Percentiles rank a stretch among this genome's conserved stretches.
Evolutionary conservation across 208 protist species (phyloP).

Genomic region (Acanthamoeba healyi): DNA sequence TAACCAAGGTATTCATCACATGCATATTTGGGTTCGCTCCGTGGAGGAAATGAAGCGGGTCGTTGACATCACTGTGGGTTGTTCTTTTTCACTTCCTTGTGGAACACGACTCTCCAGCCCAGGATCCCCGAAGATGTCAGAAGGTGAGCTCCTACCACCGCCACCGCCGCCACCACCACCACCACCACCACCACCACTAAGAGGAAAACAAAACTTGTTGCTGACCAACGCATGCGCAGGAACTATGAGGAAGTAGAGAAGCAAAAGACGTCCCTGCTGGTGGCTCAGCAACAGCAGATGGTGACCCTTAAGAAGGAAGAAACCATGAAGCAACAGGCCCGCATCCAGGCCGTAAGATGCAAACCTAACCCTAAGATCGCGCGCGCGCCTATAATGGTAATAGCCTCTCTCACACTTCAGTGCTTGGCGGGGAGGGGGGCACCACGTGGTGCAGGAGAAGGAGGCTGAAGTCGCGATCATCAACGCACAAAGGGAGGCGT

Average conservation of each 20-base stretch:
- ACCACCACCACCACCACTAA: no score
- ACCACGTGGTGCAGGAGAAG: conserved; percentile 24
- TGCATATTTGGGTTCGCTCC: no score
- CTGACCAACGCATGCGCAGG: not conserved
- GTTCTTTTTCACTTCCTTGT: not conserved
- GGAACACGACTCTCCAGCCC: no score
- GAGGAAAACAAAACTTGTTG: no score
- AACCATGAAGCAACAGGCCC: conserved; percentile 33
- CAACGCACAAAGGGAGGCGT: conserved; percentile 27
- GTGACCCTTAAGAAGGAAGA: conserved; percentile 70
- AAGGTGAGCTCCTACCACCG: not conserved
- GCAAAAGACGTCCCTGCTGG: conserved; percentile 58
- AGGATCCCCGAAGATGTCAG: conserved; percentile 34
- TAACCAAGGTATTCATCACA: not conserved
- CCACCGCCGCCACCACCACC: no score
- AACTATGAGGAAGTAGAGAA: conserved; percentile 71
- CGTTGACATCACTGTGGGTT: not conserved
- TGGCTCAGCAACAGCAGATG: conserved; percentile 55
- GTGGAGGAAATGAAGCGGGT: no score
- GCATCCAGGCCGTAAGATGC: conserved; percentile 33
- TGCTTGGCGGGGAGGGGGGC: no score
- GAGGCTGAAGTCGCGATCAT: conserved; percentile 50
- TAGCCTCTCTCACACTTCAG: no score
- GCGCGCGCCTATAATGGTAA: no score
- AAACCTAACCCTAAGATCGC: no score